A percentile compares a stretch with the other conserved stretches of the same genome.
These are phyloP conservation scores for Fusarium denticulatum DNA, from an alignment of 2,329 filamentous ascomycete genomes.

Conservation along the genomic window DNA sequence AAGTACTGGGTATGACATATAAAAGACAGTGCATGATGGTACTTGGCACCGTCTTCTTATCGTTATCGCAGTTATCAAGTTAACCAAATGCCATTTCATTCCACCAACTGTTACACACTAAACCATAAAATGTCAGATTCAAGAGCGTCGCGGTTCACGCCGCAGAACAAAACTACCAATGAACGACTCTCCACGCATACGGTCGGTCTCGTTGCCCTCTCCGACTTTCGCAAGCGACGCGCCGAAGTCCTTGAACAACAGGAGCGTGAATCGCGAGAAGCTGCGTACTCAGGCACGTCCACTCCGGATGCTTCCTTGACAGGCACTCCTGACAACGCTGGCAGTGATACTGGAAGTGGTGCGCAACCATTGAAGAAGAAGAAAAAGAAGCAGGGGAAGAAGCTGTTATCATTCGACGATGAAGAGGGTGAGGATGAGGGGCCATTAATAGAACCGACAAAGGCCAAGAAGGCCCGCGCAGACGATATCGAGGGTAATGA, in stretches of 20 bases:
- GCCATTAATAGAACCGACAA: conserved; percentile 43
- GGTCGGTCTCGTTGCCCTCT: conserved; percentile 89
- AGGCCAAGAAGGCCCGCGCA: conserved; percentile 49
- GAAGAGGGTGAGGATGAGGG: conserved; percentile 72
- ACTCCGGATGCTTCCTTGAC: conserved; percentile 62
- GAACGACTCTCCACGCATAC: conserved; percentile 86
- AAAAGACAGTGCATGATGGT: background rate
- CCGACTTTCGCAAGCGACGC: conserved; percentile 94
- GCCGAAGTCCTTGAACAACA: conserved; percentile 94
- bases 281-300: conserved; percentile 56
- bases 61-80: conserved; percentile 6
- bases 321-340: conserved; percentile 57
- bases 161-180: conserved; percentile 79
- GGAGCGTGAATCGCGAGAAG: conserved; percentile 80
- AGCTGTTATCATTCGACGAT: conserved; percentile 71
- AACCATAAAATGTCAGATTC: conserved; percentile 53
- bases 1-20: background rate
- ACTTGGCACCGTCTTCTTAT: conserved; percentile 5
- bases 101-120: background rate
- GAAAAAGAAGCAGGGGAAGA: conserved; percentile 56
- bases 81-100: background rate
- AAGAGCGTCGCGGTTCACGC: conserved; percentile 71
- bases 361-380: conserved; percentile 46
- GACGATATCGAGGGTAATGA: conserved; percentile 46
- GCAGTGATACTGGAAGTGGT: conserved; percentile 47